Evolutionary conservation across 805 yeast species (phyloP).

Genomic region (Lipomyces sp.): DNA sequence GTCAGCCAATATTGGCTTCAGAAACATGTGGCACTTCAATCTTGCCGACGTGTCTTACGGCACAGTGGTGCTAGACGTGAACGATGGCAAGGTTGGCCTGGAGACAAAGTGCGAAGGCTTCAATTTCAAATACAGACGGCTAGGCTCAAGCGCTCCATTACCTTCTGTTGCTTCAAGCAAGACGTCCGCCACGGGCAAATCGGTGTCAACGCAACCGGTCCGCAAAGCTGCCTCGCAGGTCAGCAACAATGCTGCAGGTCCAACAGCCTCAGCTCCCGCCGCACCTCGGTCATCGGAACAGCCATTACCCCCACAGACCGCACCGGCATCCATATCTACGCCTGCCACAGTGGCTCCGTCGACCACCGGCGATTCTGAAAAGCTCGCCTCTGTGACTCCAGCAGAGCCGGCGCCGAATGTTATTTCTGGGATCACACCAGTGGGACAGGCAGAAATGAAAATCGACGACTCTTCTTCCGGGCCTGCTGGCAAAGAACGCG

Average conservation of each 20-base stretch:
- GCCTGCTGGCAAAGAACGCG: conserved; percentile 4
- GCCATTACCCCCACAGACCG: background rate
- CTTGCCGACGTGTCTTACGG: conserved; percentile 61
- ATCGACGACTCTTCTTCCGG: conserved; percentile 1
- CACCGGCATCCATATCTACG: background rate
- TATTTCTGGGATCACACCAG: no score
- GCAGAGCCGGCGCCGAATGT: no score
- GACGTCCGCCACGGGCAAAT: background rate
- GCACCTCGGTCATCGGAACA: no score
- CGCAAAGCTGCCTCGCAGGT: conserved; percentile 1
- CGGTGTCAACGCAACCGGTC: background rate
- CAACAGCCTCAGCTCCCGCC: background rate
- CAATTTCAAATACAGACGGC: conserved; percentile 52
- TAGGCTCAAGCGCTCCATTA: background rate
- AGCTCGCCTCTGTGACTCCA: background rate
- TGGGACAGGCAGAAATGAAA: no score
- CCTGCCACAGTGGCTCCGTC: background rate
- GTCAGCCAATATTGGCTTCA: conserved; percentile 59
- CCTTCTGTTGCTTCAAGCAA: background rate
- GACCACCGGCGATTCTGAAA: background rate
- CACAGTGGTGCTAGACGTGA: conserved; percentile 44
- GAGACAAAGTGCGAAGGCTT: conserved; percentile 60
- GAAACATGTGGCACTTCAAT: conserved; percentile 74
- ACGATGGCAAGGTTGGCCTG: conserved; percentile 50
- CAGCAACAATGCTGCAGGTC: background rate